Percentiles rank a stretch among this genome's conserved stretches.
Conservation (phyloP, 1,284 basidiomycete genomes). For the Flammula alnicola region DNA sequence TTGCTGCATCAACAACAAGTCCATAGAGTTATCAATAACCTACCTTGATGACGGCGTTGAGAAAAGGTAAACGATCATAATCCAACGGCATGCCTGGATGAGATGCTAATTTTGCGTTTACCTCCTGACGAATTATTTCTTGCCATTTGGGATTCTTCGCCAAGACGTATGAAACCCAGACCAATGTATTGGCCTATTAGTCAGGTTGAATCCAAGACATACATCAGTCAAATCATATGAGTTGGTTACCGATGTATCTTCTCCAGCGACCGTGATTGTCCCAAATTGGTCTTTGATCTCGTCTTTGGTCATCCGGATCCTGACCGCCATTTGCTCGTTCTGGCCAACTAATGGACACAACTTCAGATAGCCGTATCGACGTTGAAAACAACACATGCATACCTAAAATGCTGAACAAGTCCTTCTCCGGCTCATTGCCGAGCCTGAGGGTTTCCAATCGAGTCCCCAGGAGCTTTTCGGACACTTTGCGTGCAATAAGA, state of each 20-base stretch:
- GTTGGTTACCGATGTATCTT: slow-evolving; percentile 6
- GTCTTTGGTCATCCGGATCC: neutral
- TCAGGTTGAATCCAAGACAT: neutral
- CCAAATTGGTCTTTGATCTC: slow-evolving; percentile 6
- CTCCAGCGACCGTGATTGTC: slow-evolving; percentile 4
- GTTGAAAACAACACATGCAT: neutral
- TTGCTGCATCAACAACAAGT: neutral
- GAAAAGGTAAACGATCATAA: slow-evolving; percentile 7
- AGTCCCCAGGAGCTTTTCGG: neutral
- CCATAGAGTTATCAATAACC: neutral
- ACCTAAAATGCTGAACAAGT: slow-evolving; percentile 3
- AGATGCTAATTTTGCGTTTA: neutral
- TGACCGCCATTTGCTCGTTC: neutral
- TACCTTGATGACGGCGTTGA: slow-evolving; percentile 12
- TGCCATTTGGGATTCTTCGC: slow-evolving; percentile 5
- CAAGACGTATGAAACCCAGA: slow-evolving; percentile 8
- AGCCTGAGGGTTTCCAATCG: neutral
- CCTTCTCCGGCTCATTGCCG: neutral
- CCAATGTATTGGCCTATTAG: slow-evolving; percentile 3
- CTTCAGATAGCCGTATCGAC: neutral
- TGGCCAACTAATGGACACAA: neutral
- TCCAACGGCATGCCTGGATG: neutral
- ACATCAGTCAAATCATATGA: neutral
- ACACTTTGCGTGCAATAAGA: neutral
- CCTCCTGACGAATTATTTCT: slow-evolving; percentile 1